phyloP scores from a whole-genome alignment of 2,329 filamentous ascomycete genomes.

The Colletotrichum kahawae region DNA sequence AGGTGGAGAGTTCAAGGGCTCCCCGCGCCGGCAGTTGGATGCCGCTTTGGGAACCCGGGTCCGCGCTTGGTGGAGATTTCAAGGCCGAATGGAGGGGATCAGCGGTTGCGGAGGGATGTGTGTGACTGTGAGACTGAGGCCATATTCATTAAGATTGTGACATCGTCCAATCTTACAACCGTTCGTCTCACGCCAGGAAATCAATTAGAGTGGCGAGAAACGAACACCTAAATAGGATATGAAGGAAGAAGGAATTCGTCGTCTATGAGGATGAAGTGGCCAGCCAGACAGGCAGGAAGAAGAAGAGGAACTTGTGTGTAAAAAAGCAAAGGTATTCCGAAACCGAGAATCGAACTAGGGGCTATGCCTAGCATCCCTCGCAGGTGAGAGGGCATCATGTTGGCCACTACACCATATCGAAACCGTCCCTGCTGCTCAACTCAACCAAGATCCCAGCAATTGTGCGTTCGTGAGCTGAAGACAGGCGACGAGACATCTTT shows the following conservation, averaged over 20 bases:
- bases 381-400: conserved; percentile 9
- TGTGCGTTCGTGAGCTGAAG: not conserved
- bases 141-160: not conserved
- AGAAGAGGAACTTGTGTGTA: not conserved
- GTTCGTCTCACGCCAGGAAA: not conserved
- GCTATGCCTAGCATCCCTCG: conserved; percentile 1
- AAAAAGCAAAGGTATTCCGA: not conserved
- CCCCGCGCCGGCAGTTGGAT: not conserved
- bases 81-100: not conserved
- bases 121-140: not conserved
- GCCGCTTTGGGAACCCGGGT: not conserved
- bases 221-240: not conserved
- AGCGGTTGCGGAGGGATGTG: not conserved
- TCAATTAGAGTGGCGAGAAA: not conserved
- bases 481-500: not conserved
- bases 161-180: not conserved
- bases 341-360: conserved; percentile 14
- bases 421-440: accelerated
- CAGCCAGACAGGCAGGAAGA: not conserved
- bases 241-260: not conserved
- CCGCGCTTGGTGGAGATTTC: not conserved
- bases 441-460: not conserved
- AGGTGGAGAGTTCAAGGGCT: not conserved
- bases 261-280: not conserved
- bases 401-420: conserved; percentile 13